These are phyloP conservation scores for Trichomonascaceae sp. DNA, from an alignment of 1,139 yeast species.

Conservation along the genomic window DNA sequence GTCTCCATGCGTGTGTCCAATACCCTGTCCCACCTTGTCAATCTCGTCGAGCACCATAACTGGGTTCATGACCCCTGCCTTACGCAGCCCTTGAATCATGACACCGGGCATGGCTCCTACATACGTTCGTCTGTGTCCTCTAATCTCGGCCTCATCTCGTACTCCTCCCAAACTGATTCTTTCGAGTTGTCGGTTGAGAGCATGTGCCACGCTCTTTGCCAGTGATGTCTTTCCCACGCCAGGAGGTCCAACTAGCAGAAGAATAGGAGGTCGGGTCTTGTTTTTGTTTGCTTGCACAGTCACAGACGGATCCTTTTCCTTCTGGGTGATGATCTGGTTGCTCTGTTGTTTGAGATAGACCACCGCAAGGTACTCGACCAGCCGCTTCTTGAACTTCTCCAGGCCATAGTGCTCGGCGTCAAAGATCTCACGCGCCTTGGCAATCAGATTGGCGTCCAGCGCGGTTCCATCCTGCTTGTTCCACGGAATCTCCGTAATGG, in stretches of 20 bases:
- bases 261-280: constrained; percentile 39
- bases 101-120: constrained; percentile 94
- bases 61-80: constrained; percentile 73
- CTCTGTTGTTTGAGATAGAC: constrained; percentile 39
- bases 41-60: constrained; percentile 83
- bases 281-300: neutral
- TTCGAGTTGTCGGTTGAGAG: constrained; percentile 69
- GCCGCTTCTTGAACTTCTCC: constrained; percentile 65
- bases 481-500: constrained; percentile 51
- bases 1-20: constrained; percentile 56
- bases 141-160: constrained; percentile 78
- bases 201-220: constrained; percentile 75
- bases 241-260: constrained; percentile 85
- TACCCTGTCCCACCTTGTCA: constrained; percentile 59
- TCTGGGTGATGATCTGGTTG: constrained; percentile 1
- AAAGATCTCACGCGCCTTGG: constrained; percentile 43
- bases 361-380: constrained; percentile 72
- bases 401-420: constrained; percentile 81
- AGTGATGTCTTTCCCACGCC: constrained; percentile 91
- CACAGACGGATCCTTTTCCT: neutral
- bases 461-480: constrained; percentile 18
- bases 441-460: constrained; percentile 33
- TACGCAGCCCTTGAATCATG: constrained; percentile 64
- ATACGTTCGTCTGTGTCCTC: constrained; percentile 88
- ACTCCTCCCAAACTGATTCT: constrained; percentile 81